phyloP scores from a whole-genome alignment of 1,284 basidiomycete genomes.

The Cutaneotrichosporon dermatis region DNA sequence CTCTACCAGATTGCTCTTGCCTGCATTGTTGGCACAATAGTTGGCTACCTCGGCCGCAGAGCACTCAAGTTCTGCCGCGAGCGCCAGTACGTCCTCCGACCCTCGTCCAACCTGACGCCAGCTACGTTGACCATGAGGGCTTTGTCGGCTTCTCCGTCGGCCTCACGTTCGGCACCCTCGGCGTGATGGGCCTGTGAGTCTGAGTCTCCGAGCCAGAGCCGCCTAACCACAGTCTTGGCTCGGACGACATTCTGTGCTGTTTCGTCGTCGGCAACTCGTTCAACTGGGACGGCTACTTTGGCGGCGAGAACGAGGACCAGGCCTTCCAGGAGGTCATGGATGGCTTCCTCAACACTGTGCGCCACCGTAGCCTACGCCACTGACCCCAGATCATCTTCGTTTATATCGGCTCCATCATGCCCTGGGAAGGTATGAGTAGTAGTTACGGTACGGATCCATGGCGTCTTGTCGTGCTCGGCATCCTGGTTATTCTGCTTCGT shows the following conservation, averaged over 20 bases:
- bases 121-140: constrained; percentile 47
- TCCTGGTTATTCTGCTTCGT: constrained; percentile 70
- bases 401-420: constrained; percentile 89
- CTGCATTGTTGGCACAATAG: constrained; percentile 66
- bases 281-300: constrained; percentile 51
- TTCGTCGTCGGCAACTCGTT: constrained; percentile 45
- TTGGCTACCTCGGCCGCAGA: constrained; percentile 59
- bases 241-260: constrained; percentile 73
- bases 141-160: constrained; percentile 47
- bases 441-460: constrained; percentile 63
- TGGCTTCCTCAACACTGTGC: constrained; percentile 51
- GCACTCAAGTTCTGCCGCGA: constrained; percentile 34
- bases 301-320: constrained; percentile 53
- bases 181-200: constrained; percentile 58
- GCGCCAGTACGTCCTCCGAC: constrained; percentile 49
- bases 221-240: constrained; percentile 60
- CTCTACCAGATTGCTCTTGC: constrained; percentile 60
- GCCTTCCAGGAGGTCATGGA: constrained; percentile 57
- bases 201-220: no score
- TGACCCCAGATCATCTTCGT: constrained; percentile 58
- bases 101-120: constrained; percentile 1
- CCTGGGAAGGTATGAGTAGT: constrained; percentile 53
- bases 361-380: background rate
- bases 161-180: constrained; percentile 63
- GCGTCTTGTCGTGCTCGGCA: constrained; percentile 73